Evolutionary conservation across 805 yeast genomes (phyloP), one percentile per base, ranked within the genome.

Genomic region (Brettanomyces anomalus): DNA sequence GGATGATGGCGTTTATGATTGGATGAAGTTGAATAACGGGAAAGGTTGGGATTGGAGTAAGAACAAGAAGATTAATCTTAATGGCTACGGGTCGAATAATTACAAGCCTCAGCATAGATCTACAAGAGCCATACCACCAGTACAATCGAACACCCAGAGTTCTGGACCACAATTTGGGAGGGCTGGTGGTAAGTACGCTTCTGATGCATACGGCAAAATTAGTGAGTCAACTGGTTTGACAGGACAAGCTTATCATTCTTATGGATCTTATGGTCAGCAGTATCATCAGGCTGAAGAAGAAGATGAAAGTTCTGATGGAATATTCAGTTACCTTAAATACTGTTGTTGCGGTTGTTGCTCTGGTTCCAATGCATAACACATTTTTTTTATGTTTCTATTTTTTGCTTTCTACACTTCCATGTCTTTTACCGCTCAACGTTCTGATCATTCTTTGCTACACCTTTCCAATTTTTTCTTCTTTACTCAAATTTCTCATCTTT

Each of bases 1-100:
- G 32, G 78, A 79, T 46, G 87, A 82, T 56, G 84, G 77, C 10
- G 76, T 73, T 48, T 85, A 81, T 54, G 94, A 85, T 56, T 83
- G 94, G 94, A 76, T 81, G 79, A 79, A 74, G 52, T 70, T 84
- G 51, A 84, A 84, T 56, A 77, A 78, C 41, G 93, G 93, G 39
- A 74, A 75, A 57, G 93, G 93, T 15, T 84, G 93, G 93, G 87
- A 83, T 57, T 73, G 85, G 54, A 58, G 71, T 46, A 74, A 81
- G 46, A 84, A 84, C 58, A 82, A 80, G 59, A 81, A 85, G 57
- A 86, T 85, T 37, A 84, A 84, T 62, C 63, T 84, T 49, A 87
- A 84, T 58, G 94, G 94, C 4, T 84, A 84, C 57, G 93, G 93
- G 17, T 60, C 67, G 4, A 53, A 49, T 26, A 40, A 40, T 18